Base-by-base conservation (phyloP, 2,329 filamentous ascomycete species). In the Fusarium tuaranense region DNA sequence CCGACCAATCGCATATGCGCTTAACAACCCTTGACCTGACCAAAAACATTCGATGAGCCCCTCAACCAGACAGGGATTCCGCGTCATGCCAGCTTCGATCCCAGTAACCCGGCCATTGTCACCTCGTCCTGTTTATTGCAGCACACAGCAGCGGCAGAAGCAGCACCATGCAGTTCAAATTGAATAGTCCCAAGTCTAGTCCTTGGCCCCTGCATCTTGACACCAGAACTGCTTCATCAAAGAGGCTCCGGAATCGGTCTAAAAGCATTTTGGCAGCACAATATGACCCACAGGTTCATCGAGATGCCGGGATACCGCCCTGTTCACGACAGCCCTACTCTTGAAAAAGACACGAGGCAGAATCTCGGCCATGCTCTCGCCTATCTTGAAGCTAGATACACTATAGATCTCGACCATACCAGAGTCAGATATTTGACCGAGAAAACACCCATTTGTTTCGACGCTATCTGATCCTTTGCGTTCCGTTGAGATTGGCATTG, bases 1-100 rank as follows among this genome's bases (percentile, higher is more conserved):
- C 25, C 41, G 53, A n/a, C 73, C 73, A 75, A 75, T 75, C 58
- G 63, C 58, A 46, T 65, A 46, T 61, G 46, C 22, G 38, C 27
- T 55, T 48, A 48, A 18, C 38, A 73, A 51, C 63, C 67, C 72
- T 66, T 71, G 67, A 22, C 46, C 44, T 68, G 63, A 59, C 63
- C 69, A 68, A 57, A 75, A 75, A 73, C 72, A 75, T 75, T 73
- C 66, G 25, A 75, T 73, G 62, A 70, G 60, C 65, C 36, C 34
- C 66, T 72, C 61, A 65, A 61, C 46, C 20, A 20, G 64, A 46
- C 73, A 75, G 57, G 70, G 67, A 64, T 70, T 34, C 41, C 25
- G 41, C 36, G 36, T 57, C 51, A 57, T 64, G 46, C 20, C 51
- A 64, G 48, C 46, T 62, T 62, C 55, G 63, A 59, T 63, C 55